Conservation (phyloP, 2,329 filamentous ascomycete species). For the Aspergillus candidus region DNA sequence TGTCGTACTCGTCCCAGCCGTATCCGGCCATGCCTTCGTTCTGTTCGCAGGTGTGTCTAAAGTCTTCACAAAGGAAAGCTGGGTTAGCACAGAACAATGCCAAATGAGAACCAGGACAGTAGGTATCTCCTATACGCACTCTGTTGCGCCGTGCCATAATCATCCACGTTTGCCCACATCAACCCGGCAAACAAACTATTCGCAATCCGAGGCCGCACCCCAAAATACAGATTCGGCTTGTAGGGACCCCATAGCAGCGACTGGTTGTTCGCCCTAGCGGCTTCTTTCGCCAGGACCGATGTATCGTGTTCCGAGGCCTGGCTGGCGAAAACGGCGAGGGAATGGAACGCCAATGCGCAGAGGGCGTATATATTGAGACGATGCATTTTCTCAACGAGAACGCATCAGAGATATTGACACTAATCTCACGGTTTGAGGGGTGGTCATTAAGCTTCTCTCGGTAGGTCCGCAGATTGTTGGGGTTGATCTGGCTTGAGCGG, state of each 20-base stretch:
- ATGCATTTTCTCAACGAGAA: constrained; percentile 26
- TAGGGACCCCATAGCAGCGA: constrained; percentile 95
- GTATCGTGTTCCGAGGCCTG: constrained; percentile 26
- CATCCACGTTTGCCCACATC: constrained; percentile 83
- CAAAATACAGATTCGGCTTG: constrained; percentile 90
- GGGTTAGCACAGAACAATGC: constrained; percentile 13
- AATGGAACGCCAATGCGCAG: constrained; percentile 22
- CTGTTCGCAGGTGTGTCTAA: constrained; percentile 94
- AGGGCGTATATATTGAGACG: constrained; percentile 22
- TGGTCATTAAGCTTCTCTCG: constrained; percentile 11
- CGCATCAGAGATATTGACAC: constrained; percentile 12
- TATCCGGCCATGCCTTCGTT: constrained; percentile 90
- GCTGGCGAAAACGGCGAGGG: constrained; percentile 23
- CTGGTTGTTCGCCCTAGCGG: constrained; percentile 58
- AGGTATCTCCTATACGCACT: constrained; percentile 50
- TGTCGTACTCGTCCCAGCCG: constrained; percentile 96
- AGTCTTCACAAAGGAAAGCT: constrained; percentile 47
- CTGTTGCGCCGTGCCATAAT: constrained; percentile 66
- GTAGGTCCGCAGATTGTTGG: constrained; percentile 10
- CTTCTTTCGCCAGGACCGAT: constrained; percentile 34
- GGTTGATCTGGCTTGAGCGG: constrained; percentile 18
- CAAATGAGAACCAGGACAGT: background rate
- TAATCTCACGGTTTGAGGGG: background rate
- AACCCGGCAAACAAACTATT: constrained; percentile 76
- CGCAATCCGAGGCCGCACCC: constrained; percentile 72